These are phyloP conservation scores for Globisporangium lucens DNA, from an alignment of 352 stramenopile genomes.

Conservation along the genomic window DNA sequence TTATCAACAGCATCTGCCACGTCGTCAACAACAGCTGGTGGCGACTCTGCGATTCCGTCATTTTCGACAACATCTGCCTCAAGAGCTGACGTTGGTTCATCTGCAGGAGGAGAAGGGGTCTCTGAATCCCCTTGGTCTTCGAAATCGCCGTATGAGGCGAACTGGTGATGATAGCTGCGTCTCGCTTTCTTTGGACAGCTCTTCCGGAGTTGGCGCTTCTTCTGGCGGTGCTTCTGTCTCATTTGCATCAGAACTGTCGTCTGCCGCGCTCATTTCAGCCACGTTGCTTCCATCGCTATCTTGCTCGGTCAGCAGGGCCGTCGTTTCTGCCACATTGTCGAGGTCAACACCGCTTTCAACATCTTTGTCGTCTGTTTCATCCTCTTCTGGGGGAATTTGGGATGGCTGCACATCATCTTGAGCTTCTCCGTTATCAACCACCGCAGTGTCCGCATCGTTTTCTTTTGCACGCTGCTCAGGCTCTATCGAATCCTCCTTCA, in stretches of 20 bases:
- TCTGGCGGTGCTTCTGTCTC: not conserved
- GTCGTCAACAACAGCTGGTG: not conserved
- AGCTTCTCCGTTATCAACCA: not conserved
- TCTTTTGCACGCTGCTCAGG: not conserved
- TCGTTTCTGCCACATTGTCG: not conserved
- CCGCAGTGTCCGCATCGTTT: not conserved
- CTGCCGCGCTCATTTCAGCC: not conserved
- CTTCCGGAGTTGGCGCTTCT: not conserved
- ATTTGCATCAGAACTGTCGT: not conserved
- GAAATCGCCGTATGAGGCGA: not conserved
- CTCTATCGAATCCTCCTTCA: not conserved
- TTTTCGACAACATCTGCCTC: not conserved
- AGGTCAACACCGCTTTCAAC: not conserved
- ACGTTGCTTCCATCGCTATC: not conserved
- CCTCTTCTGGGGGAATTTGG: not conserved
- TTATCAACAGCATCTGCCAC: not conserved
- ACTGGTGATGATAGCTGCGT: not conserved
- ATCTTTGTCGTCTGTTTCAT: not conserved
- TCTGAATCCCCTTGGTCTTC: not conserved
- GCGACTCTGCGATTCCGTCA: not conserved
- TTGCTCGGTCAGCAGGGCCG: not conserved
- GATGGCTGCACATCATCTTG: not conserved
- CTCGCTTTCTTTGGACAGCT: not conserved
- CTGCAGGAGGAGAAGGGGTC: not conserved
- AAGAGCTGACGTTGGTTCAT: not conserved